phyloP scores from a whole-genome alignment of 2,329 filamentous ascomycete genomes.

The Neopestalotiopsis rosae region DNA sequence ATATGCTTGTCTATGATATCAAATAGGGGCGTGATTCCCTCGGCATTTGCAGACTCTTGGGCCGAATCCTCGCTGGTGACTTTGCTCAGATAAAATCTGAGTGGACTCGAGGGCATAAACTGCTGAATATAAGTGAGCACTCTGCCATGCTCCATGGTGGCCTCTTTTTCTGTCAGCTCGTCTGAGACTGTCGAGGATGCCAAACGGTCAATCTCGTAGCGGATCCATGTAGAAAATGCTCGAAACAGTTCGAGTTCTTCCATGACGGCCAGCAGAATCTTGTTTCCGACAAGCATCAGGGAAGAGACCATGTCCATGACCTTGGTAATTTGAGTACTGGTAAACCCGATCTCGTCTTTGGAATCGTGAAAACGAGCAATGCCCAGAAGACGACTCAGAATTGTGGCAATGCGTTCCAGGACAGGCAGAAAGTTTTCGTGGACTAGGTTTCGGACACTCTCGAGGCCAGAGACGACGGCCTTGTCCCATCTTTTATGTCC shows the following conservation, averaged over 20 bases:
- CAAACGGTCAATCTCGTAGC: slow-evolving; percentile 80
- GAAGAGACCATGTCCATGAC: slow-evolving; percentile 75
- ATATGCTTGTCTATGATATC: slow-evolving; percentile 57
- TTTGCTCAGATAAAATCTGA: slow-evolving; percentile 65
- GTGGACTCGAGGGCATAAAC: slow-evolving; percentile 69
- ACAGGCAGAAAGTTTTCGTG: slow-evolving; percentile 91
- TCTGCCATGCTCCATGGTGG: slow-evolving; percentile 73
- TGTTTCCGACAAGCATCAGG: slow-evolving; percentile 77
- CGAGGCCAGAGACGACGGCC: slow-evolving; percentile 77
- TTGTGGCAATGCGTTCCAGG: slow-evolving; percentile 80
- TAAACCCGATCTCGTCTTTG: slow-evolving; percentile 70
- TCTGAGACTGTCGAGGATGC: slow-evolving; percentile 68
- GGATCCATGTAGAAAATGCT: slow-evolving; percentile 83
- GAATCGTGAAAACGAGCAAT: slow-evolving; percentile 80
- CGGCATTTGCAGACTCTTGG: slow-evolving; percentile 48
- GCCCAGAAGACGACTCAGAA: slow-evolving; percentile 82
- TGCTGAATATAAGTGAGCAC: slow-evolving; percentile 80
- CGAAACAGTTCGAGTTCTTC: slow-evolving; percentile 80
- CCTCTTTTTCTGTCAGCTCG: slow-evolving; percentile 79
- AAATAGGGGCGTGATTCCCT: slow-evolving; percentile 50
- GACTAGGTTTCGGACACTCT: slow-evolving; percentile 75
- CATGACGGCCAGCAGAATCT: slow-evolving; percentile 71
- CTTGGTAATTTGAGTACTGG: slow-evolving; percentile 64
- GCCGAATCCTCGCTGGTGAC: slow-evolving; percentile 56
- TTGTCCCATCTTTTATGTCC: slow-evolving; percentile 97